Base-by-base conservation (phyloP, 2,329 filamentous ascomycete genomes). In the Mollisia scopiformis region DNA sequence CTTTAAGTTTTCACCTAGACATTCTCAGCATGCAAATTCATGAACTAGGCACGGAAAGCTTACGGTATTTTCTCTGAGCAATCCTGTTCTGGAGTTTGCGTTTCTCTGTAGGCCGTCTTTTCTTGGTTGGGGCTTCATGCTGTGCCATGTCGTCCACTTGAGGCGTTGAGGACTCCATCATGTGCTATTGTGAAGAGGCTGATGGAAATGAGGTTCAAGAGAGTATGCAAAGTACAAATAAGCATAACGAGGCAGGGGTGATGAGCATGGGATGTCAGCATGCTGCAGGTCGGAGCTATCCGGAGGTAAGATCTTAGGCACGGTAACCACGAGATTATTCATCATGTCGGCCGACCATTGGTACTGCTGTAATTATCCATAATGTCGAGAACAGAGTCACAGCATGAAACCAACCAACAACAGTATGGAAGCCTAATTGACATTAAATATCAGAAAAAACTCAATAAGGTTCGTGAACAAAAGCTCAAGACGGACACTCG, bases 1-100 rank as follows among this genome's bases (percentile, higher is more conserved):
- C 27, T 52, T 58, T 31, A 55, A 7, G n/a, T 39, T 55, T 27
- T 59, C 57, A 30, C 57, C 57, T 59, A 31, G 31, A 21, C 10
- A 21, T 5, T 2, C 10, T 39, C 30, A 51, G 35, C 14, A n/a
- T 25, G 19, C 16, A 6, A 4, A n/a, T 21, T 3, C n/a, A 21
- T 8, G 6, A 10, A 30, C 5, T 8, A 28, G 52, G 21, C 11
- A 30, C 13, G 11, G 30, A 33, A 47, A 5, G 33, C 55, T 51
- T 58, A 58, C 55, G 33, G 31, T 58, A 58, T 31, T 58, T 58
- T 11, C 47, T 47, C 55, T 58, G 55, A 27, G 55, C 55, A 37
- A 51, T 47, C 19, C 55, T 37, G 10, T 58, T 58, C 46, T 58
- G 55, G 7, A 58, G 21, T 33, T 39, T 52, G 6, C 55, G 46